A percentile compares a stretch with the other conserved stretches of the same genome.
Evolutionary conservation across 2,329 filamentous ascomycete genomes (phyloP).

Genomic region (Penicillium italicum): DNA sequence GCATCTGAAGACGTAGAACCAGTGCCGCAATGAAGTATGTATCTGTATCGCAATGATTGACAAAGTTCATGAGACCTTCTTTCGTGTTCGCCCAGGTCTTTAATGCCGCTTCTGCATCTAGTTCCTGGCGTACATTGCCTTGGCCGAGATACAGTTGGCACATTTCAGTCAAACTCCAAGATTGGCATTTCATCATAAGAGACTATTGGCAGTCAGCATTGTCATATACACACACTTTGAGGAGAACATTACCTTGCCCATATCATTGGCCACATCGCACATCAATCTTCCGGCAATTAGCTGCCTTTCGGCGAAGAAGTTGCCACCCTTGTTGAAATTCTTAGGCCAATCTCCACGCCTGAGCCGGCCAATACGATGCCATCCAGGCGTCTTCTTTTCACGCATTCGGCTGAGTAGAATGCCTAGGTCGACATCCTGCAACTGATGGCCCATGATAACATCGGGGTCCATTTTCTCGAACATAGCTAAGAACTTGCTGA

Average conservation of each 20-base stretch:
- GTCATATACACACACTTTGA: not conserved
- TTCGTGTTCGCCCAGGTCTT: conserved; percentile 82
- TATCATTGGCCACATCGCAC: conserved; percentile 92
- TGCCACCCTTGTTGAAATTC: conserved; percentile 77
- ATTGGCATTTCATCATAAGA: conserved; percentile 93
- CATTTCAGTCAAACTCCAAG: conserved; percentile 98
- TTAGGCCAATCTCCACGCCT: conserved; percentile 82
- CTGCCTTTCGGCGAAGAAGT: conserved; percentile 89
- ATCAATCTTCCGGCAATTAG: conserved; percentile 83
- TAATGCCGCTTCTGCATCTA: conserved; percentile 83
- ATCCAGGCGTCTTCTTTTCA: conserved; percentile 87
- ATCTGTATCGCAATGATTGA: conserved; percentile 90
- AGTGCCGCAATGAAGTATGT: conserved; percentile 94
- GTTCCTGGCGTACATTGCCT: conserved; percentile 69
- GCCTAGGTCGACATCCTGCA: conserved; percentile 97
- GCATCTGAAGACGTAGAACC: conserved; percentile 81
- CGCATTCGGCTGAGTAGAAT: conserved; percentile 81
- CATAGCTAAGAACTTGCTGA: conserved; percentile 85
- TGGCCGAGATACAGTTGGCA: conserved; percentile 80
- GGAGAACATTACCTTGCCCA: conserved; percentile 63
- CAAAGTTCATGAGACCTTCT: conserved; percentile 85
- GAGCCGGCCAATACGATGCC: conserved; percentile 88
- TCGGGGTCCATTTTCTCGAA: conserved; percentile 87
- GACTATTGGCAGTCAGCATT: conserved; percentile 51
- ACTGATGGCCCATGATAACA: conserved; percentile 85